phyloP scores from a whole-genome alignment of 1,284 basidiomycete species.

The Cryptococcus sp. region DNA sequence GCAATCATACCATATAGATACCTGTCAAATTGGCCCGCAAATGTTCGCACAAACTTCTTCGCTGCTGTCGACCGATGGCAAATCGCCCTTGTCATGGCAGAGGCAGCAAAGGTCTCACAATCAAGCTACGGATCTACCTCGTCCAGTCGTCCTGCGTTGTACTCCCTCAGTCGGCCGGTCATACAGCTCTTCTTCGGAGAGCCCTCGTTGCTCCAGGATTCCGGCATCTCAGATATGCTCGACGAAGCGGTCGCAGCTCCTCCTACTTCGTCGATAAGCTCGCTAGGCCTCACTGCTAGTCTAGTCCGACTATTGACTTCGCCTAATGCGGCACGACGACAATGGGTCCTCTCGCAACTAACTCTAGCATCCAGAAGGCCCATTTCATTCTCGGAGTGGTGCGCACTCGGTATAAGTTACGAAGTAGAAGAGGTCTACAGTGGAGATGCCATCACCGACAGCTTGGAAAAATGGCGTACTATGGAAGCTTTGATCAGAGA shows the following conservation, averaged over 20 bases:
- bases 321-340: constrained; percentile 9
- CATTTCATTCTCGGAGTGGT: constrained; percentile 36
- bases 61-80: constrained; percentile 70
- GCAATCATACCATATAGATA: constrained; percentile 31
- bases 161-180: constrained; percentile 56
- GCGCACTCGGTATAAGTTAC: constrained; percentile 28
- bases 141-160: constrained; percentile 45
- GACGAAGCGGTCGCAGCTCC: constrained; percentile 25
- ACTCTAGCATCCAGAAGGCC: constrained; percentile 22
- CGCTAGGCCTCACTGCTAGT: constrained; percentile 30
- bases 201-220: constrained; percentile 62
- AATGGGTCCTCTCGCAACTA: constrained; percentile 38
- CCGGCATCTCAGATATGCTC: constrained; percentile 54
- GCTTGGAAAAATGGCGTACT: constrained; percentile 23
- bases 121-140: constrained; percentile 16
- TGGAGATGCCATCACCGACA: constrained; percentile 7
- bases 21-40: constrained; percentile 45
- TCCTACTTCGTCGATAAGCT: constrained; percentile 16
- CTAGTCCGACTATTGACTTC: constrained; percentile 33
- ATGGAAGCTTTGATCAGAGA: constrained; percentile 24
- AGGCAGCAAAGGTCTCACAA: constrained; percentile 17
- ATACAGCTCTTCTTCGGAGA: constrained; percentile 71
- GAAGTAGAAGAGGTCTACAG: constrained; percentile 33
- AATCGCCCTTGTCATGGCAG: constrained; percentile 26
- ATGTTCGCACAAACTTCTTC: constrained; percentile 63